phyloP scores from a whole-genome alignment of 2,329 filamentous ascomycete species.

The Dactylellina leptospora region DNA sequence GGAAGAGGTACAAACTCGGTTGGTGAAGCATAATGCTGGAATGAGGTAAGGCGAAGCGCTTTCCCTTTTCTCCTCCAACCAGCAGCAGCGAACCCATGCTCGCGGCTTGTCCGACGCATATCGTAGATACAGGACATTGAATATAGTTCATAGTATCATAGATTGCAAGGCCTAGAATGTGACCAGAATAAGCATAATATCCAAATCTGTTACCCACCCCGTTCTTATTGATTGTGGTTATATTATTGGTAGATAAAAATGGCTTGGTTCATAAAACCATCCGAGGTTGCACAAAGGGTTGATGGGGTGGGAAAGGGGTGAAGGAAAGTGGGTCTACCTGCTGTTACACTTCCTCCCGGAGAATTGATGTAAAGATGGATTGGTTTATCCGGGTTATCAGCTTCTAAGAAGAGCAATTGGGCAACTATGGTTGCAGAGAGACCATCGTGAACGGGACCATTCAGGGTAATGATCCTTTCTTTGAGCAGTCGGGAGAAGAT shows the following conservation, averaged over 20 bases:
- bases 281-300: slow-evolving; percentile 6
- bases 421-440: slow-evolving; percentile 94
- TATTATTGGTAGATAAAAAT: background rate
- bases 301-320: background rate
- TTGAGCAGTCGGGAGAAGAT: slow-evolving; percentile 58
- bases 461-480: slow-evolving; percentile 93
- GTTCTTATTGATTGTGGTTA: background rate
- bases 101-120: slow-evolving; percentile 92
- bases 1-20: slow-evolving; percentile 64
- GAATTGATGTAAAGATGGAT: slow-evolving; percentile 99
- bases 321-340: slow-evolving; percentile 59
- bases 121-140: slow-evolving; percentile 87
- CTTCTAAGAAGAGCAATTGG: slow-evolving; percentile 96
- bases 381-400: slow-evolving; percentile 90
- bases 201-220: slow-evolving; percentile 2
- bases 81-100: slow-evolving; percentile 93
- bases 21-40: slow-evolving; percentile 97
- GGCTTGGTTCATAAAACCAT: background rate
- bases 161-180: slow-evolving; percentile 73
- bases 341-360: slow-evolving; percentile 89
- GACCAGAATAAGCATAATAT: background rate
- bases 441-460: slow-evolving; percentile 87
- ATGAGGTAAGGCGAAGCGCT: slow-evolving; percentile 90
- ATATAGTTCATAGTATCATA: slow-evolving; percentile 99
- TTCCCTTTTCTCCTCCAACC: slow-evolving; percentile 82